phyloP scores from a whole-genome alignment of 371 early-diverging fungal genomes.

The Rhizomucor pusillus region DNA sequence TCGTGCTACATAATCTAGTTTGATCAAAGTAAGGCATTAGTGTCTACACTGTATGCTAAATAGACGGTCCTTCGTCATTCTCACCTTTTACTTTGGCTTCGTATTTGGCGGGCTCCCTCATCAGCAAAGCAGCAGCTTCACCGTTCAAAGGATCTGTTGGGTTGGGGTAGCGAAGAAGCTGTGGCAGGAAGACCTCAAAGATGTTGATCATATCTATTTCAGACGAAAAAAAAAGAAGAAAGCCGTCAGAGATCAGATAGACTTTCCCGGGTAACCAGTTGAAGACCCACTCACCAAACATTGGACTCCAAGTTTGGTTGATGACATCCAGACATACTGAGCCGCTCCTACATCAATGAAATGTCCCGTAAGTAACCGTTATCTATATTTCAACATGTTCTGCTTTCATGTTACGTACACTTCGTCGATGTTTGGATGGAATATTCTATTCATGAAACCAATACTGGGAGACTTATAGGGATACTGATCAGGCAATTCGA shows the following conservation, averaged over 20 bases:
- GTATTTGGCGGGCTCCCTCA: conserved; percentile 92
- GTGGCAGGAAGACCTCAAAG: conserved; percentile 98
- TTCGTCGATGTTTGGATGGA: conserved; percentile 99
- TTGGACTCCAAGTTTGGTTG: conserved; percentile 99
- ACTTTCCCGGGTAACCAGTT: background rate
- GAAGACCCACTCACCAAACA: conserved; percentile 81
- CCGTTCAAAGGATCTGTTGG: conserved; percentile 99
- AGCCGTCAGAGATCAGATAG: too few relatives aligned
- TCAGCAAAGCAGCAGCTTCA: conserved; percentile 97
- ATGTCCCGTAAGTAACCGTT: background rate
- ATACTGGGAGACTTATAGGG: conserved; percentile 99
- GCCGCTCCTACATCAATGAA: conserved; percentile 75
- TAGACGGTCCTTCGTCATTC: background rate
- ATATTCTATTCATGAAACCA: conserved; percentile 99
- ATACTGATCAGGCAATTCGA: conserved; percentile 98
- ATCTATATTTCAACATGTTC: too few relatives aligned
- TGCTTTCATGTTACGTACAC: conserved; percentile 64
- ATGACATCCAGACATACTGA: conserved; percentile 99
- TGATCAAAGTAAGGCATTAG: too few relatives aligned
- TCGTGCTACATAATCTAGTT: conserved; percentile 76
- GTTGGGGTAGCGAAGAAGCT: conserved; percentile 97
- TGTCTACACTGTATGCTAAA: background rate
- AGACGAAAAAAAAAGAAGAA: too few relatives aligned
- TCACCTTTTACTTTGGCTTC: conserved; percentile 91
- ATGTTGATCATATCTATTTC: conserved; percentile 93